Base-by-base conservation (phyloP, 352 stramenopile species). In the Thraustochytrium striatum region DNA sequence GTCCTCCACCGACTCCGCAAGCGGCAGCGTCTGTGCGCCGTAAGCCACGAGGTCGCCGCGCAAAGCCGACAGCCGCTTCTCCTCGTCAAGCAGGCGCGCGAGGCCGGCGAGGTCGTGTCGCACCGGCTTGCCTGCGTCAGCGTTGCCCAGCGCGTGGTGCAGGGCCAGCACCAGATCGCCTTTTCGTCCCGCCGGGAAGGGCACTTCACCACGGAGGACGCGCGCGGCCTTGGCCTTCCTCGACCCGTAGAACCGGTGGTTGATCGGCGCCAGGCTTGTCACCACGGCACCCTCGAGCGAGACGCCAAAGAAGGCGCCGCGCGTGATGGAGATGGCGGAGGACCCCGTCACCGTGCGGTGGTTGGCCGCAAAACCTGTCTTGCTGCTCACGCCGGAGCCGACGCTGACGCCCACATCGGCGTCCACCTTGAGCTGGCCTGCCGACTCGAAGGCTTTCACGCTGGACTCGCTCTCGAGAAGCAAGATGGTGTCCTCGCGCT, bases 231-330 rank as follows among this genome's bases (percentile, higher is more conserved):
- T 33, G 3, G 59, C 59, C 3, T 33, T 33, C n/a, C 5, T 3
- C 13, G 19, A 53, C 16, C 53, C 36, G 59, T 70, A 70, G 41
- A 70, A 70, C 13, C 30, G 16, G 8, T 35, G 8, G 25, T 70
- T 70, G 35, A 33, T 9, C 25, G 13, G 35, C 36, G 59, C 35
- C 9, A 53, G 50, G 13, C 35, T 70, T 30, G 59, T 21, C 13
- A 70, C n/a, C 13, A 70, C 53, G 25, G 25, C 41, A 38, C 65
- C 65, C 50, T 75, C 65, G 21, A 75, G 9, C 43, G 65, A 75
- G 44, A 61, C 3, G 32, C 65, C 65, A 25, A 75, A 62, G 50
- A 75, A 75, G 13, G 61, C 19, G 65, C 65, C 65, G 11, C 32
- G 16, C 3, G 65, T 55, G 5, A 61, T 30, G 21, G 19, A 30